Conservation (phyloP, 768 basidiomycete genomes). For the Hydnum rufescens region DNA sequence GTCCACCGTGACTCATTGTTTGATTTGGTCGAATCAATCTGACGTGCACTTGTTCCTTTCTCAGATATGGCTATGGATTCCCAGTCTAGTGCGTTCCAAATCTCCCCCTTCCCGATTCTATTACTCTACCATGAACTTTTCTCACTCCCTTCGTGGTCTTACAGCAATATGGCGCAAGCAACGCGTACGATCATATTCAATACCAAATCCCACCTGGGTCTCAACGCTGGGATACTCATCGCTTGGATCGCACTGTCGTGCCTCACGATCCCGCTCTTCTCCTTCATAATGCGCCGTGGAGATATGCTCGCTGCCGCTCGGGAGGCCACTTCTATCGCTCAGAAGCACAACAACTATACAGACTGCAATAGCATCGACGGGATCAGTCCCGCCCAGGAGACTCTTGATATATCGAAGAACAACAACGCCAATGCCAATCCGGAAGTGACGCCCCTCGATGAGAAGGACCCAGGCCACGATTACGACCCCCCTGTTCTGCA, state of each 20-base stretch:
- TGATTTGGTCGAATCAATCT: too few species aligned
- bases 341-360: too few species aligned
- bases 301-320: background rate
- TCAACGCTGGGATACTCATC: conserved; percentile 19
- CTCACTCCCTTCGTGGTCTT: background rate
- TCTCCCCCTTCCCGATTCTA: background rate
- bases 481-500: too few species aligned
- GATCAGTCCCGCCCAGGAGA: too few species aligned
- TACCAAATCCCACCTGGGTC: conserved; percentile 31
- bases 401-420: too few species aligned
- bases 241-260: conserved; percentile 15
- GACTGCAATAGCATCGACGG: too few species aligned
- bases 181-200: conserved; percentile 44
- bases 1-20: too few species aligned
- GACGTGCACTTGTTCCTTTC: too few species aligned
- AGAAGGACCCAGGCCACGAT: too few species aligned
- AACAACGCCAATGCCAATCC: too few species aligned
- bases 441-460: too few species aligned
- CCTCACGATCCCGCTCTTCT: conserved; percentile 5
- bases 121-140: background rate
- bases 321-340: background rate
- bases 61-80: conserved; percentile 47
- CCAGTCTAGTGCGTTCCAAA: conserved; percentile 46
- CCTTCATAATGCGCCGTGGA: conserved; percentile 3
- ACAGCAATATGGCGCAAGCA: conserved; percentile 22